Evolutionary conservation across 1,139 yeast species (phyloP).

Genomic region (Eremothecium sinecaudum): DNA sequence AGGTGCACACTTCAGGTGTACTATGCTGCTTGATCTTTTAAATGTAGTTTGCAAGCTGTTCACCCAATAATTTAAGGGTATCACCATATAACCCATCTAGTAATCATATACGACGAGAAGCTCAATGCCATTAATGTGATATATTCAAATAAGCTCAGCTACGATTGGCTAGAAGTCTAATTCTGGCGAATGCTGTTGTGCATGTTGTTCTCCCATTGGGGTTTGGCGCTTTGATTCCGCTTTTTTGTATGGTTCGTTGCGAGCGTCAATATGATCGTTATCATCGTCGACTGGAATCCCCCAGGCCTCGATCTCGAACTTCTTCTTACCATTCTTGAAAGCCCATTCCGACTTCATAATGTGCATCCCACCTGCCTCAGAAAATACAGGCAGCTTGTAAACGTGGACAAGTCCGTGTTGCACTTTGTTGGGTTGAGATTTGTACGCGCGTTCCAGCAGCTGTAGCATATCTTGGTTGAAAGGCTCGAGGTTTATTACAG

Average conservation of each 20-base stretch:
- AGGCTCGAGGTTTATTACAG: conserved; percentile 70
- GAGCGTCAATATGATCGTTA: too few species aligned
- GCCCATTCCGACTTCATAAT: conserved; percentile 70
- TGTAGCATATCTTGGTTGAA: conserved; percentile 67
- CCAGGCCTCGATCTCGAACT: conserved; percentile 85
- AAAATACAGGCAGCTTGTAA: conserved; percentile 57
- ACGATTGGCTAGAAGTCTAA: conserved; percentile 3
- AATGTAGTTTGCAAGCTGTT: neutral
- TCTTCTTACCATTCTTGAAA: conserved; percentile 73
- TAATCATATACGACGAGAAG: conserved; percentile 1
- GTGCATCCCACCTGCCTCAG: conserved; percentile 75
- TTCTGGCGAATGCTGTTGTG: conserved; percentile 4
- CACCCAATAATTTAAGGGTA: neutral
- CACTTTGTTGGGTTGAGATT: conserved; percentile 51
- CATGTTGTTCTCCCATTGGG: conserved; percentile 1
- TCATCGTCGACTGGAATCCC: conserved; percentile 83
- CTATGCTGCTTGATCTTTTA: too few species aligned
- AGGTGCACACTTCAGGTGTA: too few species aligned
- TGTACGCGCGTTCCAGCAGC: conserved; percentile 57
- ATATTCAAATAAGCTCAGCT: too few species aligned
- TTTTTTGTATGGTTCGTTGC: conserved; percentile 2
- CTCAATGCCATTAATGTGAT: too few species aligned
- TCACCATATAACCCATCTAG: neutral
- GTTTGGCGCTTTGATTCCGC: conserved; percentile 5
- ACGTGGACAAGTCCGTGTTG: conserved; percentile 84